Percentiles rank a stretch among this genome's conserved stretches.
Conservation (phyloP, 371 early-diverging fungal genomes). For the Chytridium lagenaria region DNA sequence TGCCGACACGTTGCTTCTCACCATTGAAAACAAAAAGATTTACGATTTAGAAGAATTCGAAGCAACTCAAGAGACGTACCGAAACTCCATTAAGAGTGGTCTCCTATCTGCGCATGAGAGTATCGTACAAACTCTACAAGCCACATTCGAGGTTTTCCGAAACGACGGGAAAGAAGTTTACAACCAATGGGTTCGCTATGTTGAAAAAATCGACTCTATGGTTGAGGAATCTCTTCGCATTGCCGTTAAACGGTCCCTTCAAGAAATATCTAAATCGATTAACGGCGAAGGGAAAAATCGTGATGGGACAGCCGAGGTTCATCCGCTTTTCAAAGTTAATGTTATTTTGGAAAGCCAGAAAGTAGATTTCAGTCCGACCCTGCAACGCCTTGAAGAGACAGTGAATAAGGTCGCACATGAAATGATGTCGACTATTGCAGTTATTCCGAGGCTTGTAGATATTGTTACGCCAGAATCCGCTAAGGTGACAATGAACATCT, state of each 20-base stretch:
- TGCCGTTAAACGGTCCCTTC: conserved; percentile 57
- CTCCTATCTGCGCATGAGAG: conserved; percentile 48
- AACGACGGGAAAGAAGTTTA: conserved; percentile 61
- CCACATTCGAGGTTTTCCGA: conserved; percentile 54
- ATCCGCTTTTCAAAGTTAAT: conserved; percentile 65
- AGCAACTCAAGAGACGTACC: conserved; percentile 47
- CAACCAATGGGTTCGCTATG: conserved; percentile 54
- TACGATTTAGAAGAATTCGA: conserved; percentile 63
- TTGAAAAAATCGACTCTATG: conserved; percentile 53
- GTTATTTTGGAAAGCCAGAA: conserved; percentile 60
- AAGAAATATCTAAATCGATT: conserved; percentile 61
- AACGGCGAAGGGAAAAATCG: conserved; percentile 63
- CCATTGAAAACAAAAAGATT: conserved; percentile 60
- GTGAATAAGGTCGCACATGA: conserved; percentile 58
- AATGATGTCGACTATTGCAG: conserved; percentile 56
- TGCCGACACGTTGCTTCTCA: conserved; percentile 57
- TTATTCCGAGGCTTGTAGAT: conserved; percentile 49
- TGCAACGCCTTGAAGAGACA: conserved; percentile 55
- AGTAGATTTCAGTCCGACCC: conserved; percentile 61
- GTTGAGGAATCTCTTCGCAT: conserved; percentile 62
- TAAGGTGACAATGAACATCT: conserved; percentile 37
- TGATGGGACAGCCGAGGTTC: conserved; percentile 57
- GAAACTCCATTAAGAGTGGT: conserved; percentile 43
- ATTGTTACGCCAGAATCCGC: conserved; percentile 32
- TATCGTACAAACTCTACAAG: conserved; percentile 49